A percentile compares a stretch with the other conserved stretches of the same genome.
Conservation (phyloP, 2,329 filamentous ascomycete species). For the Beauveria medogensis region DNA sequence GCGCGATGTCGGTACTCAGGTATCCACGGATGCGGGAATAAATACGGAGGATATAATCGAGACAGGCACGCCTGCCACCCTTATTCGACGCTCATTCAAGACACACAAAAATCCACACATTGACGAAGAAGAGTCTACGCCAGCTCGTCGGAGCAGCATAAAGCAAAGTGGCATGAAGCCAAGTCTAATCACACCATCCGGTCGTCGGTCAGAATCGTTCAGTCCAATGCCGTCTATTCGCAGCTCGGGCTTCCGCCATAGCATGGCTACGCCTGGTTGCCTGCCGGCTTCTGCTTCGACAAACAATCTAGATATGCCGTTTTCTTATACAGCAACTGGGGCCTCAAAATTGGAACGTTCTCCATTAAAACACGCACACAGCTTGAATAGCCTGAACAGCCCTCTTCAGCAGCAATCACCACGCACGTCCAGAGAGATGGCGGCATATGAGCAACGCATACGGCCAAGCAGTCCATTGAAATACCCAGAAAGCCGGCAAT, state of each 20-base stretch:
- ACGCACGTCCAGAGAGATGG: slow-evolving; percentile 55
- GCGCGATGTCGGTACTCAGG: slow-evolving; percentile 71
- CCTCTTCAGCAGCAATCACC: slow-evolving; percentile 35
- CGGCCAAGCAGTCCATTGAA: slow-evolving; percentile 35
- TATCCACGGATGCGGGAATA: slow-evolving; percentile 41
- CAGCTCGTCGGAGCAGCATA: slow-evolving; percentile 29
- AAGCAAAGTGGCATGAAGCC: slow-evolving; percentile 31
- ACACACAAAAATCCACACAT: slow-evolving; percentile 77
- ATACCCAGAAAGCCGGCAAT: slow-evolving; percentile 22
- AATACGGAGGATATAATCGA: slow-evolving; percentile 37
- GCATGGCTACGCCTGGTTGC: slow-evolving; percentile 24
- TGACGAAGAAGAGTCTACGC: slow-evolving; percentile 50
- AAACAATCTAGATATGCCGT: slow-evolving; percentile 1
- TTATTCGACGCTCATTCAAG: slow-evolving; percentile 68
- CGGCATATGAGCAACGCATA: slow-evolving; percentile 44
- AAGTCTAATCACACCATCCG: slow-evolving; percentile 36
- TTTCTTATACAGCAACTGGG: slow-evolving; percentile 35
- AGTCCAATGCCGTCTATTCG: slow-evolving; percentile 22
- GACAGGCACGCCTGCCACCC: slow-evolving; percentile 46
- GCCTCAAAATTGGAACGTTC: slow-evolving; percentile 74
- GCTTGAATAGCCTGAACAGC: slow-evolving; percentile 49
- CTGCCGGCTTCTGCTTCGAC: slow-evolving; percentile 21
- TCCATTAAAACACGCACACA: slow-evolving; percentile 69
- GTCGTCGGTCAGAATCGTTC: slow-evolving; percentile 28
- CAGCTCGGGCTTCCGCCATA: slow-evolving; percentile 24